A percentile compares a stretch with the other conserved stretches of the same genome.
Conservation (phyloP, 139 green algal species). For the Chlorella sp. region DNA sequence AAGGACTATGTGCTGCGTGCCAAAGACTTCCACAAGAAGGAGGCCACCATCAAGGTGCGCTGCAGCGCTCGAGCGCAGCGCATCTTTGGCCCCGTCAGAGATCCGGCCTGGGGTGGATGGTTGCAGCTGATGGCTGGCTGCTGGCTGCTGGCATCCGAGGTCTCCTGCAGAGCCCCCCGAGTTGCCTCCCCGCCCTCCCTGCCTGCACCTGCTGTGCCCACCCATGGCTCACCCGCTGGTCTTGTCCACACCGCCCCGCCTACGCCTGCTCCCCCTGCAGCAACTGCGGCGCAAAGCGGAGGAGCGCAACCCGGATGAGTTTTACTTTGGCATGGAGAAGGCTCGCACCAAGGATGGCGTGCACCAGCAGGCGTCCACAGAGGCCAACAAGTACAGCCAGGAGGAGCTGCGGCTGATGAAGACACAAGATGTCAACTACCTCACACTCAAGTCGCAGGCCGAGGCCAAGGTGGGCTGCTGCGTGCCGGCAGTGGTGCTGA, state of each 20-base stretch:
- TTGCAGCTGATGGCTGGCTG: too few species aligned
- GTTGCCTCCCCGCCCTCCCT: neutral
- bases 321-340: slow-evolving; percentile 98
- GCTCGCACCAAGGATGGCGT: slow-evolving; percentile 83
- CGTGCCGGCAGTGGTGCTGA: neutral
- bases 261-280: slow-evolving; percentile 49
- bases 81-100: neutral
- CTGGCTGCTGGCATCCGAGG: too few species aligned
- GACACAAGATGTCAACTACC: slow-evolving; percentile 92
- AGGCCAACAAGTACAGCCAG: slow-evolving; percentile 92
- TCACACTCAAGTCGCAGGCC: slow-evolving; percentile 75
- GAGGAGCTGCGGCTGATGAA: slow-evolving; percentile 95
- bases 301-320: slow-evolving; percentile 97
- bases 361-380: slow-evolving; percentile 63
- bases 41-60: slow-evolving; percentile 85
- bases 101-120: neutral
- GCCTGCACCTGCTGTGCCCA: neutral
- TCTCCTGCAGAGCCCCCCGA: too few species aligned
- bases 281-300: slow-evolving; percentile 89
- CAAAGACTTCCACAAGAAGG: slow-evolving; percentile 94
- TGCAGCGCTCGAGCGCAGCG: neutral
- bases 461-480: slow-evolving; percentile 81
- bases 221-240: neutral
- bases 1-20: slow-evolving; percentile 96
- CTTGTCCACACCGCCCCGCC: neutral